Percentiles rank a stretch among this genome's conserved stretches.
Conservation (phyloP, 2,329 filamentous ascomycete species). For the Bipolaris oryzae region DNA sequence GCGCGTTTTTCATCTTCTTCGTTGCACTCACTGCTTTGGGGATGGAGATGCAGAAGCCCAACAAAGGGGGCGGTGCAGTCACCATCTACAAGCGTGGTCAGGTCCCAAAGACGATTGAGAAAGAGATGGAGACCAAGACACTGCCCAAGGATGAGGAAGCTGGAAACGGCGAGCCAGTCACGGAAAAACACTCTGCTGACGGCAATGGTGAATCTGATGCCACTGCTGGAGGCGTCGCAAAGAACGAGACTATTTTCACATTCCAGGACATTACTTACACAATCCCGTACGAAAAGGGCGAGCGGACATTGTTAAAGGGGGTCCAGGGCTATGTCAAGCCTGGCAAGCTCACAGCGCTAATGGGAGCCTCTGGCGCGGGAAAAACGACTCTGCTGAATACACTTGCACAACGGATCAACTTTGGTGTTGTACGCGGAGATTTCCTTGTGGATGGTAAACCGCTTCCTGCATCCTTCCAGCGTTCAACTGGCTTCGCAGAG, state of each 20-base stretch:
- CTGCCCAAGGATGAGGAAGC: conserved; percentile 59
- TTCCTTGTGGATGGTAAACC: conserved; percentile 52
- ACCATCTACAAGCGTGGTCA: conserved; percentile 69
- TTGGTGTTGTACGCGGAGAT: conserved; percentile 53
- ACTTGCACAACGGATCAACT: conserved; percentile 51
- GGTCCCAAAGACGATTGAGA: conserved; percentile 63
- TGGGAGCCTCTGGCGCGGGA: conserved; percentile 65
- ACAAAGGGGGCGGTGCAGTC: conserved; percentile 64
- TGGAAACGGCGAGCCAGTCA: conserved; percentile 44
- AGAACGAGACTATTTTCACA: conserved; percentile 69
- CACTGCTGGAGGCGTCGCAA: conserved; percentile 59
- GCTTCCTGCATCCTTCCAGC: conserved; percentile 73
- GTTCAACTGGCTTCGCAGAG: conserved; percentile 78
- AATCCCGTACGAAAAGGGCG: conserved; percentile 58
- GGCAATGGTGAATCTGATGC: conserved; percentile 32
- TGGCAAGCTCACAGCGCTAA: conserved; percentile 84
- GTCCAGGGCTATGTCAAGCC: conserved; percentile 87
- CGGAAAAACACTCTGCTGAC: conserved; percentile 31
- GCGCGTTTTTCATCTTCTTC: conserved; percentile 58
- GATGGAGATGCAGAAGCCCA: conserved; percentile 61
- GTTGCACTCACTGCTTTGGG: conserved; percentile 53
- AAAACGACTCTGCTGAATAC: conserved; percentile 48
- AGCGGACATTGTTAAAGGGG: conserved; percentile 60
- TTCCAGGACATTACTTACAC: conserved; percentile 87
- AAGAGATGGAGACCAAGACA: conserved; percentile 61